phyloP scores from a whole-genome alignment of 495 filamentous ascomycete genomes.

The Lasiosphaeria ovina region DNA sequence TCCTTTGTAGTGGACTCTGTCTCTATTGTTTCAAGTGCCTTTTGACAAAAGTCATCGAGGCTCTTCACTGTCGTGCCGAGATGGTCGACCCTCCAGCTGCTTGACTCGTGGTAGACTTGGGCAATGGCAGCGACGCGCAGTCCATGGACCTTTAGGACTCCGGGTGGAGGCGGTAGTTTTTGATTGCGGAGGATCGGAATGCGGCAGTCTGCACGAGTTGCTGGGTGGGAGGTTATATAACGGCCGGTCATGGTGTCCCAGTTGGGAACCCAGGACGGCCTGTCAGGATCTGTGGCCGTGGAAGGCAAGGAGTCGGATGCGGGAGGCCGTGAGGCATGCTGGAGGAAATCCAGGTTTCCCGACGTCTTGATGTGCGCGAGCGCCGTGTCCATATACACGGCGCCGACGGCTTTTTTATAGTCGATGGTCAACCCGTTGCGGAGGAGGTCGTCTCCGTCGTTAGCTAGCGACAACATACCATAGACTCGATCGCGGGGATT shows the following conservation, averaged over 20 bases:
- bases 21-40: background rate
- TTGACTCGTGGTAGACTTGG: background rate
- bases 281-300: background rate
- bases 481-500: background rate
- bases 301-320: background rate
- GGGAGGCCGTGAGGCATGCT: background rate
- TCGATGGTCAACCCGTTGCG: background rate
- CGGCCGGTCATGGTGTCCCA: background rate
- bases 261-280: constrained; percentile 1
- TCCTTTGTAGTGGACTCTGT: background rate
- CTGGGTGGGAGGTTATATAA: background rate
- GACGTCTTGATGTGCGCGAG: background rate
- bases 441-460: background rate
- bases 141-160: background rate
- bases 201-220: background rate
- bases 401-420: background rate
- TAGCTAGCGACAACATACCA: background rate
- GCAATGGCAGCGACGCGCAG: background rate
- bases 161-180: background rate
- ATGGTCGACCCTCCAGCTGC: background rate
- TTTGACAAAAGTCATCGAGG: background rate
- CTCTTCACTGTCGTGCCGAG: background rate
- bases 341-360: background rate
- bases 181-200: background rate
- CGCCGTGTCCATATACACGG: background rate